Percentiles rank a stretch among this genome's conserved stretches.
phyloP scores from a whole-genome alignment of 306 rosid genomes.

The Leucaena leucocephala region DNA sequence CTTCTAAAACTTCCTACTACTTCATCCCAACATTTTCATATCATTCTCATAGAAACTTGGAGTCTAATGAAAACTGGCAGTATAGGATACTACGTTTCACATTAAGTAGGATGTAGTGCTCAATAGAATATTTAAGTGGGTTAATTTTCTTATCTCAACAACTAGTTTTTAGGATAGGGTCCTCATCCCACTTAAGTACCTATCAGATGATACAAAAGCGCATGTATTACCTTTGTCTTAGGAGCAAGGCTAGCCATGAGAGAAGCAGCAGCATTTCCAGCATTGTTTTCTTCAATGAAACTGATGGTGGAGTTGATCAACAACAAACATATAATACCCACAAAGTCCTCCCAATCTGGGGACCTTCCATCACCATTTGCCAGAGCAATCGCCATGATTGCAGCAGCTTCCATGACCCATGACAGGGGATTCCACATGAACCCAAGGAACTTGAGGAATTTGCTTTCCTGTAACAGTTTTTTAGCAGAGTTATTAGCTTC shows the following conservation, averaged over 20 bases:
- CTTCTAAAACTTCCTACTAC: too few relatives aligned
- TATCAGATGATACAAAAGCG: not conserved
- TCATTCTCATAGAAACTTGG: too few relatives aligned
- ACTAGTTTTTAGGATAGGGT: too few relatives aligned
- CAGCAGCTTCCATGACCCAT: conserved; percentile 99
- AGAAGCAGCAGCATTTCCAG: conserved; percentile 99
- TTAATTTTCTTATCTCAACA: too few relatives aligned
- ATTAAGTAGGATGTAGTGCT: too few relatives aligned
- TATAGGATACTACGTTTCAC: too few relatives aligned
- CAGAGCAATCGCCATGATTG: conserved; percentile 93
- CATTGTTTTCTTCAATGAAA: conserved; percentile 98
- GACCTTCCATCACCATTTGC: conserved; percentile 86
- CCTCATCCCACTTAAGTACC: too few relatives aligned
- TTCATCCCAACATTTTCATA: too few relatives aligned
- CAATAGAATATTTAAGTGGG: too few relatives aligned
- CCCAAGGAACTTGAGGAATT: conserved; percentile 92
- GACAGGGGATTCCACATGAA: conserved; percentile 99
- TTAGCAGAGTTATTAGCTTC: not conserved
- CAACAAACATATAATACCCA: conserved; percentile 80
- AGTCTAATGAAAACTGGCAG: too few relatives aligned
- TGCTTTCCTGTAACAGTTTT: conserved; percentile 74
- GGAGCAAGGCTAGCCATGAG: conserved; percentile 99
- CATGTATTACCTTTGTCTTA: conserved; percentile 70
- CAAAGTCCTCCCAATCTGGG: conserved; percentile 98
- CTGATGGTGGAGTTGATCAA: conserved; percentile 93